Evolutionary conservation across 768 basidiomycete genomes (phyloP).

Genomic region (Naganishia vaughanmartiniae): DNA sequence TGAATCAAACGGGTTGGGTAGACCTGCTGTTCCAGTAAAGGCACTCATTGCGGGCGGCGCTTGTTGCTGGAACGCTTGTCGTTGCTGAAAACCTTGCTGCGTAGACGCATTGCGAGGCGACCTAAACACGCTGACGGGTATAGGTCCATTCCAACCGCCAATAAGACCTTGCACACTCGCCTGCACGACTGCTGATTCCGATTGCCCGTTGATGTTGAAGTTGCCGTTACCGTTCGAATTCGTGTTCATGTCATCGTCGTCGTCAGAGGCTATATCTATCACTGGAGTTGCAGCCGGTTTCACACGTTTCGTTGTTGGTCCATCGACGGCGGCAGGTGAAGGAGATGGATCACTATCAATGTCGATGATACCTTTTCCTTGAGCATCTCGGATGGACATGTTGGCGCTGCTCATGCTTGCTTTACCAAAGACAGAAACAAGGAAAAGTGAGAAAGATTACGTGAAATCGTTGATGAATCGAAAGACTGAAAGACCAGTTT

Average conservation of each 20-base stretch:
- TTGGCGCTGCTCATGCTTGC: not conserved
- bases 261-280: slow-evolving; percentile 8
- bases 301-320: not conserved
- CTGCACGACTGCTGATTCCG: no score
- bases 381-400: not conserved
- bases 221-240: not conserved
- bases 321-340: no score
- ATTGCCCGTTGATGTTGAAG: no score
- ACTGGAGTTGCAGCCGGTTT: not conserved
- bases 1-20: not conserved
- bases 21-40: not conserved
- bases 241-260: not conserved
- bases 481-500: no score
- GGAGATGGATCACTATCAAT: not conserved
- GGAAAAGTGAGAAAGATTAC: no score
- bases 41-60: not conserved
- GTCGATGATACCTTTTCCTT: not conserved
- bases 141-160: not conserved
- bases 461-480: no score
- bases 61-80: not conserved
- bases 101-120: not conserved
- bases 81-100: no score
- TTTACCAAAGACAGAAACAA: no score
- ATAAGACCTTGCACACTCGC: no score
- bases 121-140: slow-evolving; percentile 1